Conservation (phyloP, 2,329 filamentous ascomycete genomes). For the Colletotrichum truncatum region DNA sequence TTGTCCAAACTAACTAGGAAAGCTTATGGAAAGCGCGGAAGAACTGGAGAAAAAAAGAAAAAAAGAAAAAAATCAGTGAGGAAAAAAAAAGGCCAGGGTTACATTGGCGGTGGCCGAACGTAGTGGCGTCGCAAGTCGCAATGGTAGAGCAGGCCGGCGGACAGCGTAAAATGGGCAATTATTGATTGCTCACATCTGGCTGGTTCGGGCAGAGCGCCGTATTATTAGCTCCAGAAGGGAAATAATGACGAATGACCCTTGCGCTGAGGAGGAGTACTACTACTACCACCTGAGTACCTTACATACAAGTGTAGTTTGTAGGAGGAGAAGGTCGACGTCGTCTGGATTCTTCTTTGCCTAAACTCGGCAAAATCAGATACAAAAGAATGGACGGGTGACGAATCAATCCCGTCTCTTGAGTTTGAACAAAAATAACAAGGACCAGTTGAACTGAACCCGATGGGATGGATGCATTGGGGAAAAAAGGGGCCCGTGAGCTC, state of each 20-base stretch:
- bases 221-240: constrained; percentile 12
- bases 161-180: not conserved
- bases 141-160: not conserved
- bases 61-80: not conserved
- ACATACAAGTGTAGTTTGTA: too few species aligned
- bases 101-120: constrained; percentile 15
- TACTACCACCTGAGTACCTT: too few species aligned
- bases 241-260: not conserved
- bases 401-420: not conserved
- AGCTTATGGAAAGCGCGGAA: constrained; percentile 3
- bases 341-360: too few species aligned
- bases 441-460: not conserved
- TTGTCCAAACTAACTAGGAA: too few species aligned
- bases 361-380: constrained; percentile 7
- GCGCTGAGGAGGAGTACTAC: too few species aligned
- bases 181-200: constrained; percentile 17
- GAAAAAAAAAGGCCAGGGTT: not conserved
- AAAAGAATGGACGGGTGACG: not conserved
- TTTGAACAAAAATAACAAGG: not conserved
- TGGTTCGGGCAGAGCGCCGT: constrained; percentile 8
- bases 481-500: not conserved
- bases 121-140: constrained; percentile 1
- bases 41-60: not conserved
- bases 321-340: too few species aligned
- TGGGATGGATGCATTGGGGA: not conserved